Evolutionary conservation across 2,329 filamentous ascomycete species (phyloP), one percentile per base, ranked within the genome.

Genomic region (Dendryphion nanum): DNA sequence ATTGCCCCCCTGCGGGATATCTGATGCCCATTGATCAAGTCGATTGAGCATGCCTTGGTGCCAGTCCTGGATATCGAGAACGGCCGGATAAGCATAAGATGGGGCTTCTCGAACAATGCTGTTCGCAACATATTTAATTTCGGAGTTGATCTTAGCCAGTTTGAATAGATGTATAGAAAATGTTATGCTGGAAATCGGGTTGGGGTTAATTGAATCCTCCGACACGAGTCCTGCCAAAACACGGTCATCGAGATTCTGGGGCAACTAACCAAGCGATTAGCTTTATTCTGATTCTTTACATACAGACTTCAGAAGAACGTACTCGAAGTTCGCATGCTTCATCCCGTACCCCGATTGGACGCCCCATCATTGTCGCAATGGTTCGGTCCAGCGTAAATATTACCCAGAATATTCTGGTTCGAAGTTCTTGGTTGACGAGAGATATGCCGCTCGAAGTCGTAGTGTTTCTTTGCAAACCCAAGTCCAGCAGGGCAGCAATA

Each of bases 51-150:
- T 45, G 21, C 29, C 64, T 2, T 44, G 52, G 36, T 77, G 73
- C 49, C 49, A 52, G 1, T 24, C 30, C 4, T 32, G 16, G 10
- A 52, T 32, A 18, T 50, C 40, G 8, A 29, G 30, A 24, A 50
- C 24, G 17, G 75, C 26, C 72, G 75, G 42, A 32, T 47, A 44
- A 0, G 75, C 71, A 36, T 77, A 78, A 5, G 55, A 54, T 0
- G 75, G 75, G 0, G 66, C 61, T 4, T 69, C 64, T 17, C 70
- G 64, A n/a, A 68, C 67, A 36, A 78, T 68, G 36, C 75, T 77
- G 37, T 78, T 75, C 23, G 74, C 70, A 3, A 78, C 64, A 33
- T 77, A 78, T 54, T 78, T 78, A n/a, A 78, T 77, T 47, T 79
- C 76, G 0, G 76, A 78, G 39, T 77, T 79, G 5, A 78, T 59